Conservation (phyloP, 148 eudicot genomes). For the Polygonum aviculare region DNA sequence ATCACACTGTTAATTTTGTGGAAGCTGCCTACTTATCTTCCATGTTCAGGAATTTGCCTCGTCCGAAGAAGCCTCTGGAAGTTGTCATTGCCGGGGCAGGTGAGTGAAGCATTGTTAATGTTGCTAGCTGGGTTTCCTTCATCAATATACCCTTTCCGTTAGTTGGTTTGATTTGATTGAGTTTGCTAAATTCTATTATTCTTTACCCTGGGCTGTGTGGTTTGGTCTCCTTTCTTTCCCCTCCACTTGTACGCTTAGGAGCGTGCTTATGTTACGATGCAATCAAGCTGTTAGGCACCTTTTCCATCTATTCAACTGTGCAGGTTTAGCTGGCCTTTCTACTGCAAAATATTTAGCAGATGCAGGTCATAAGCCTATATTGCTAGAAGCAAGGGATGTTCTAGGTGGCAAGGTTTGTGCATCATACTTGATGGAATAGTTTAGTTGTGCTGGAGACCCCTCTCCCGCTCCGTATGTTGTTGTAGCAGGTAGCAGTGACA, state of each 20-base stretch:
- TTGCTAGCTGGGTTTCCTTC: background rate
- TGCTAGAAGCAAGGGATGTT: slow-evolving; percentile 90
- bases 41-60: slow-evolving; percentile 52
- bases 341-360: slow-evolving; percentile 97
- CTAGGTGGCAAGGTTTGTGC: slow-evolving; percentile 86
- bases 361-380: slow-evolving; percentile 93
- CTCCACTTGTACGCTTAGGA: background rate
- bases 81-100: slow-evolving; percentile 95
- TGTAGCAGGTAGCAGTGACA: background rate
- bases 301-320: slow-evolving; percentile 4
- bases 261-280: background rate
- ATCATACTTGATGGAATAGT: background rate
- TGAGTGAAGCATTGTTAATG: slow-evolving; percentile 15
- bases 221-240: background rate
- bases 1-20: slow-evolving; percentile 57
- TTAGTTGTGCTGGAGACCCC: background rate
- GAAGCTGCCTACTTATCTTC: slow-evolving; percentile 92
- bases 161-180: background rate
- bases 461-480: background rate
- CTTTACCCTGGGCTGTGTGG: background rate
- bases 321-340: slow-evolving; percentile 97
- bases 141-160: background rate
- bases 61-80: slow-evolving; percentile 71
- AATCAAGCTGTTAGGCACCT: background rate
- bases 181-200: background rate